These are phyloP conservation scores for Colletotrichum sp. DNA, from an alignment of 2,329 filamentous ascomycete species.

Conservation along the genomic window DNA sequence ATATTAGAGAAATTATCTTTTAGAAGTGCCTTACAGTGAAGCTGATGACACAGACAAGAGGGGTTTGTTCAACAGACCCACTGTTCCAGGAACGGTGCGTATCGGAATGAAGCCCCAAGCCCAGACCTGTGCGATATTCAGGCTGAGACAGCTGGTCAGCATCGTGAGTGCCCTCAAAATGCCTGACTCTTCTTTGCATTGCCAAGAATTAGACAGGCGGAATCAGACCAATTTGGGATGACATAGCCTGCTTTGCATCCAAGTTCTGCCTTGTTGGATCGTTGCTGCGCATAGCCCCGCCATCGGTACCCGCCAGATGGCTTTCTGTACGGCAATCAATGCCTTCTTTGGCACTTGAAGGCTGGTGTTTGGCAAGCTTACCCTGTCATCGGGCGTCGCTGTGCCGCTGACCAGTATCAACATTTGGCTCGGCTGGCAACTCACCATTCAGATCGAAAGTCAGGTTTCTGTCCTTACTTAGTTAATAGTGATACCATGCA, in stretches of 20 bases:
- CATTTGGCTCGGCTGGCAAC: background rate
- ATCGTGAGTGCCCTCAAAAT: background rate
- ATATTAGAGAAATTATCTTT: background rate
- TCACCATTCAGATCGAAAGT: background rate
- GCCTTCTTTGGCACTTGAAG: background rate
- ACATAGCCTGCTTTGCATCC: background rate
- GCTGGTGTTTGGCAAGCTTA: background rate
- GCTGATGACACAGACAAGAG: accelerated
- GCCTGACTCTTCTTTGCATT: accelerated
- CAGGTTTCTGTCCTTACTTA: background rate
- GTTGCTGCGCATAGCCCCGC: background rate
- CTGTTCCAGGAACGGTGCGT: background rate
- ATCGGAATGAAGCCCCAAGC: background rate
- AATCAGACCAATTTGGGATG: background rate
- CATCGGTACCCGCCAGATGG: background rate
- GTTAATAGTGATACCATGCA: accelerated
- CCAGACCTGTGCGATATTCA: accelerated
- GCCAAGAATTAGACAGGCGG: background rate
- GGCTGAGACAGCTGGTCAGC: background rate
- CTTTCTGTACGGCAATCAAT: background rate
- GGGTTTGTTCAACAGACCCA: background rate
- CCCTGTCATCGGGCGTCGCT: background rate
- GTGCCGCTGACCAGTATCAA: background rate
- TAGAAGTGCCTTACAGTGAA: accelerated
- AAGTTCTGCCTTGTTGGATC: background rate